phyloP scores from a whole-genome alignment of 441 rosid species.

The Erodium trifolium region DNA sequence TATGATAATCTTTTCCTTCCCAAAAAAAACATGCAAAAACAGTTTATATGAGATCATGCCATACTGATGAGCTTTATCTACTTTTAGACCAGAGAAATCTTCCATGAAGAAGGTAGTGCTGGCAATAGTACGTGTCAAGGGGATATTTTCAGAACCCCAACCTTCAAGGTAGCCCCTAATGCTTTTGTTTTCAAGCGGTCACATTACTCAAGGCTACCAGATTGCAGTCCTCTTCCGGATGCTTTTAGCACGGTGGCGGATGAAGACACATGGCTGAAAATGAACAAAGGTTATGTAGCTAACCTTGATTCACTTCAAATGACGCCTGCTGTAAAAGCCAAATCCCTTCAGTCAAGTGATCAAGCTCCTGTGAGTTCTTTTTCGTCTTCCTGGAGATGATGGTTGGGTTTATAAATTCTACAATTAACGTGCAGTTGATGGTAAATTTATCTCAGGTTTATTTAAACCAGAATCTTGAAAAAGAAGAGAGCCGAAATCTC shows the following conservation, averaged over 20 bases:
- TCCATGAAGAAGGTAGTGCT: slow-evolving; percentile 34
- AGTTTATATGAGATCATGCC: background rate
- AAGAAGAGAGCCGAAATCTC: slow-evolving; percentile 46
- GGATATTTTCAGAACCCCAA: slow-evolving; percentile 49
- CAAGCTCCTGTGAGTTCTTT: slow-evolving; percentile 51
- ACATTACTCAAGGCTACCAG: slow-evolving; percentile 48
- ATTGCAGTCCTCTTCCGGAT: slow-evolving; percentile 74
- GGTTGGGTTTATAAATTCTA: background rate
- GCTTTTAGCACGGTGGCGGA: slow-evolving; percentile 69
- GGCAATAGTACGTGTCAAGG: slow-evolving; percentile 30
- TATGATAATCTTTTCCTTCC: background rate
- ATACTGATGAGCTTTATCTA: background rate
- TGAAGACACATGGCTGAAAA: slow-evolving; percentile 84
- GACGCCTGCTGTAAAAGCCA: slow-evolving; percentile 65
- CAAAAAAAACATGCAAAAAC: background rate
- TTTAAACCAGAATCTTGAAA: slow-evolving; percentile 23
- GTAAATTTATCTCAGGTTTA: slow-evolving; percentile 28
- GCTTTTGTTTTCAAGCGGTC: slow-evolving; percentile 67
- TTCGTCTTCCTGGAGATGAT: slow-evolving; percentile 12
- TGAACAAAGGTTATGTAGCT: slow-evolving; percentile 74
- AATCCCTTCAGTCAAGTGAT: slow-evolving; percentile 44
- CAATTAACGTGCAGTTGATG: slow-evolving; percentile 3
- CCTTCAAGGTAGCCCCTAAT: slow-evolving; percentile 47
- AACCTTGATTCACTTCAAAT: slow-evolving; percentile 68
- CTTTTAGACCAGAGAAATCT: slow-evolving; percentile 32